Base-by-base conservation (phyloP, 192 early-diverging fungal species). In the Backusella circina region DNA sequence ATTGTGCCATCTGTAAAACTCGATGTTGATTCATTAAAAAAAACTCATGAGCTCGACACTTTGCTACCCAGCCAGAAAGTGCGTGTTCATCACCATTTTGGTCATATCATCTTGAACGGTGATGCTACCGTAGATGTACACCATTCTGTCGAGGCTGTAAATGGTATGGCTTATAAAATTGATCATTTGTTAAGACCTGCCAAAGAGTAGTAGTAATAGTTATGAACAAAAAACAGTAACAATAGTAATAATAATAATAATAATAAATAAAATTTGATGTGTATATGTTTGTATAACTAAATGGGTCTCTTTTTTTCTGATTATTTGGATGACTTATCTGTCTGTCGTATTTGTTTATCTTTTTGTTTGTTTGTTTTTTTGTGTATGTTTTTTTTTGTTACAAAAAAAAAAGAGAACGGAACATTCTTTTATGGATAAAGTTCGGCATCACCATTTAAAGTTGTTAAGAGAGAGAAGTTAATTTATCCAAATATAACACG, bases 111-210 rank as follows among this genome's bases (percentile, higher is more conserved):
- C 10, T 70, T 78, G 65, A 78, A 79, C 51, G 73, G 41, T 10
- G 32, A 64, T n/a, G 70, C 74, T 37, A 68, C 71, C 1, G 70
- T 75, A 4, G 73, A 82, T 35, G 35, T 23, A n/a, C 26, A 13
- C 6, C 31, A 74, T 37, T 13, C 66, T 38, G 67, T 77, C 23
- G 70, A 75, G 28, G 76, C 80, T 18, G 47, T 57, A 6, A 78
- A 78, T 72, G 76, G 80, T 54, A 77, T 82, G 30, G 80, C 80
- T 44, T 78, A 82, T 72, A 74, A 71, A 37, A 78, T 81, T 32
- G 76, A 81, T 33, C 57, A 67, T 70, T 72, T 79, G 10, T 37
- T 83, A 21, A 57, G 67, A 31, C 66, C 41, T 47, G 38, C 64
- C 15, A 64, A 73, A 51, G 18, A 3, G 16, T 47, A 47, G 44